phyloP scores from a whole-genome alignment of 1,139 yeast genomes.

The Scheffersomyces titani region DNA sequence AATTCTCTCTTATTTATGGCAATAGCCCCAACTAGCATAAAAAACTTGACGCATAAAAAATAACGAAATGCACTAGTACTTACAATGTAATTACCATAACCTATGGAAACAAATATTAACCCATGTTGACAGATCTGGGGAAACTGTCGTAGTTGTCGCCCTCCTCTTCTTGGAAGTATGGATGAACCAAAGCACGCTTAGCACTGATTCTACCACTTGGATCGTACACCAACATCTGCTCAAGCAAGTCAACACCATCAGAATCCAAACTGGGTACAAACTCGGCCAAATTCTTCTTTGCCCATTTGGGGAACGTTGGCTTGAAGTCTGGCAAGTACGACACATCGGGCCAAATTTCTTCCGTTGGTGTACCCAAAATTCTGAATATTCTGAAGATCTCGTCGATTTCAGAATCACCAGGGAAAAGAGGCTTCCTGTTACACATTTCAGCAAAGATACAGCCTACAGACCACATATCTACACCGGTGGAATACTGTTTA shows the following conservation, averaged over 20 bases:
- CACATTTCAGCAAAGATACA: conserved; percentile 99
- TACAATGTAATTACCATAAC: not conserved
- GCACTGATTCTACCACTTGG: conserved; percentile 95
- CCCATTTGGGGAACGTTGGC: conserved; percentile 95
- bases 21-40: not conserved
- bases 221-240: conserved; percentile 81
- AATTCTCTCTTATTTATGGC: not conserved
- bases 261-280: conserved; percentile 81
- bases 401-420: conserved; percentile 98
- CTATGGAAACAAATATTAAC: conserved; percentile 14
- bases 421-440: conserved; percentile 90
- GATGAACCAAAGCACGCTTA: conserved; percentile 86
- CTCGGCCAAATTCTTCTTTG: conserved; percentile 65
- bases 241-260: conserved; percentile 81
- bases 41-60: not conserved
- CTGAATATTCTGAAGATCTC: conserved; percentile 95
- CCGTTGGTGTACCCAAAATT: conserved; percentile 92
- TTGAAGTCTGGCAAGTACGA: conserved; percentile 92
- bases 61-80: not conserved
- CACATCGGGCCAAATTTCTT: conserved; percentile 95
- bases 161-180: conserved; percentile 72
- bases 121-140: conserved; percentile 44
- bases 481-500: conserved; percentile 96
- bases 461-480: conserved; percentile 98
- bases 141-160: conserved; percentile 27